Percentiles rank a stretch among this genome's conserved stretches.
phyloP scores from a whole-genome alignment of 331 rosid species.

The Malus hybrid region DNA sequence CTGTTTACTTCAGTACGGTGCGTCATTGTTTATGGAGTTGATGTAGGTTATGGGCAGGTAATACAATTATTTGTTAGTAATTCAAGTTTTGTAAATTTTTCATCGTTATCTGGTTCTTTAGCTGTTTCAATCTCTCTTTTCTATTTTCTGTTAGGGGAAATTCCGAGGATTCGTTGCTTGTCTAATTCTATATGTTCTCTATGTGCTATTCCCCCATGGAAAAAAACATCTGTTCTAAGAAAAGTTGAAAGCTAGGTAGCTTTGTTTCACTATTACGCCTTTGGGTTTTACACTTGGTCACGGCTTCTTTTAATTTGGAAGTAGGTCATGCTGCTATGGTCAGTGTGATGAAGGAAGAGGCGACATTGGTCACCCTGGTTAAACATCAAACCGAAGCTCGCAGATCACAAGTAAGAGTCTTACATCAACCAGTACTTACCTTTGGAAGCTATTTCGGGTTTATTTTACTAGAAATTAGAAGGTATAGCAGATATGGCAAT shows the following conservation, averaged over 20 bases:
- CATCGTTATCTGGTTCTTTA: neutral
- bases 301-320: slow-evolving; percentile 1
- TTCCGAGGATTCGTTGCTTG: neutral
- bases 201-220: neutral
- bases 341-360: slow-evolving; percentile 73
- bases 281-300: neutral
- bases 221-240: neutral
- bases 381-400: slow-evolving; percentile 94
- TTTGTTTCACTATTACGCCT: neutral
- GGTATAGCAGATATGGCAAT: neutral
- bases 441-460: neutral
- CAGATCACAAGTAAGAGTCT: slow-evolving; percentile 68
- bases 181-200: neutral
- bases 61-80: neutral
- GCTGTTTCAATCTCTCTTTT: neutral
- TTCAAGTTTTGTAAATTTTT: neutral
- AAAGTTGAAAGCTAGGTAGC: neutral
- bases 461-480: neutral
- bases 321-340: slow-evolving; percentile 93
- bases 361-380: slow-evolving; percentile 68
- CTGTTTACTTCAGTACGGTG: slow-evolving; percentile 90
- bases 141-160: neutral
- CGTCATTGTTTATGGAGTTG: slow-evolving; percentile 88
- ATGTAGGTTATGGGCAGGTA: slow-evolving; percentile 99
- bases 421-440: neutral